Evolutionary conservation across 176 grass and related monocot genomes (phyloP).

Genomic region (Hyparrhenia diplandra): DNA sequence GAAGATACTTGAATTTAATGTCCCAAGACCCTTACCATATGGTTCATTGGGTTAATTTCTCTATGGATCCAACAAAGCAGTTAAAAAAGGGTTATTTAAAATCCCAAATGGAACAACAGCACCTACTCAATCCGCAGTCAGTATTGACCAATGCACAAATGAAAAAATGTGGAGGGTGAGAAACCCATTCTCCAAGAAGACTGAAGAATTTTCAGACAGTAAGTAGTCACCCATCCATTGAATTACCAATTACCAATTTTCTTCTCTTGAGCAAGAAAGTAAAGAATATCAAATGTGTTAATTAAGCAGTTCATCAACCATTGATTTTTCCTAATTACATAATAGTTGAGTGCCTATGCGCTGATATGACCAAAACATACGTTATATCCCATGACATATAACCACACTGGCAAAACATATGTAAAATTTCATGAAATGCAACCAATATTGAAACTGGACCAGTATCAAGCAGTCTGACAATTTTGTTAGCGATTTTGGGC

Average conservation of each 20-base stretch:
- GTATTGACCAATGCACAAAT: neutral
- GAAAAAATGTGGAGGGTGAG: neutral
- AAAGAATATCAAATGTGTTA: neutral
- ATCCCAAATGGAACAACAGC: neutral
- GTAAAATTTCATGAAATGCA: neutral
- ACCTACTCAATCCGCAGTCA: neutral
- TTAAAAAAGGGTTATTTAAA: conserved; percentile 8
- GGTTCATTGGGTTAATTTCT: neutral
- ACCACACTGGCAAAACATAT: neutral
- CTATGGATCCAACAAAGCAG: neutral
- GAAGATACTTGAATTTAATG: neutral
- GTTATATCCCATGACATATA: neutral
- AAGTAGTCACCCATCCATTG: neutral
- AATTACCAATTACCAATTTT: neutral
- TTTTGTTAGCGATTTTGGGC: neutral
- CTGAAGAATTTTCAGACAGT: neutral
- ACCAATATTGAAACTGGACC: too few relatives aligned
- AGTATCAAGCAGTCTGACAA: neutral
- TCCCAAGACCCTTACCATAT: neutral
- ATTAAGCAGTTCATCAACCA: neutral
- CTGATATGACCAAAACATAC: neutral
- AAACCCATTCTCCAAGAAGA: neutral
- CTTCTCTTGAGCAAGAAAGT: neutral
- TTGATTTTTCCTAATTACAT: neutral
- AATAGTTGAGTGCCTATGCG: neutral